phyloP scores from a whole-genome alignment of 2,329 filamentous ascomycete species.

The Paraphaeosphaeria minitans region DNA sequence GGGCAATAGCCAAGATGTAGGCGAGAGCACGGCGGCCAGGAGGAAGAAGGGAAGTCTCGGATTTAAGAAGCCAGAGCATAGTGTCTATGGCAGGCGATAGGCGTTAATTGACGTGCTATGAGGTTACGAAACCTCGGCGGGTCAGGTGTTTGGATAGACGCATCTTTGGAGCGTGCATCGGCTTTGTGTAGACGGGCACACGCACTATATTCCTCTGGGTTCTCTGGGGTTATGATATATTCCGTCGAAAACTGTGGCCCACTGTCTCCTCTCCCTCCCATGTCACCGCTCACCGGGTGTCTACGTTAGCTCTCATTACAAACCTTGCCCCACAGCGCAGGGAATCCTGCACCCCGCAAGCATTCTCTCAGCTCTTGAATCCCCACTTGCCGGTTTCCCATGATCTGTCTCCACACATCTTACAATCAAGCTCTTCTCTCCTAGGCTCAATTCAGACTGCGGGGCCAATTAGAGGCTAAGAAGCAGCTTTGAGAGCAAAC shows the following conservation, averaged over 20 bases:
- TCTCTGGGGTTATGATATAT: background rate
- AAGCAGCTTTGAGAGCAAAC: no score
- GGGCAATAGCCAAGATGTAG: background rate
- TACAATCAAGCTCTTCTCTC: background rate
- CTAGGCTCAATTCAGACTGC: no score
- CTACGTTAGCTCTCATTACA: background rate
- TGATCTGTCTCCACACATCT: background rate
- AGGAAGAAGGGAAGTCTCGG: slow-evolving; percentile 40
- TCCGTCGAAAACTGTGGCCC: background rate
- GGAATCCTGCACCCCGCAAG: background rate
- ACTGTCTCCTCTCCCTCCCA: background rate
- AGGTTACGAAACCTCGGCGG: background rate
- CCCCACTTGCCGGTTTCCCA: background rate
- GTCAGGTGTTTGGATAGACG: background rate
- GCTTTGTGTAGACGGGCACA: background rate
- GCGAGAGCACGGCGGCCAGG: slow-evolving; percentile 26
- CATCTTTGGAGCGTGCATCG: background rate
- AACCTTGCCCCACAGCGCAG: background rate
- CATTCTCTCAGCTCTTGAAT: background rate
- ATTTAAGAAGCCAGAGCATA: slow-evolving; percentile 42
- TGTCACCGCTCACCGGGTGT: background rate
- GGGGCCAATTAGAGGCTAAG: no score
- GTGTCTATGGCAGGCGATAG: slow-evolving; percentile 50
- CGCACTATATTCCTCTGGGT: background rate
- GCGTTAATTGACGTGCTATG: background rate